Percentiles rank a stretch among this genome's conserved stretches.
Evolutionary conservation across 1,284 basidiomycete species (phyloP).

Genomic region (Trichosporon ovoides): DNA sequence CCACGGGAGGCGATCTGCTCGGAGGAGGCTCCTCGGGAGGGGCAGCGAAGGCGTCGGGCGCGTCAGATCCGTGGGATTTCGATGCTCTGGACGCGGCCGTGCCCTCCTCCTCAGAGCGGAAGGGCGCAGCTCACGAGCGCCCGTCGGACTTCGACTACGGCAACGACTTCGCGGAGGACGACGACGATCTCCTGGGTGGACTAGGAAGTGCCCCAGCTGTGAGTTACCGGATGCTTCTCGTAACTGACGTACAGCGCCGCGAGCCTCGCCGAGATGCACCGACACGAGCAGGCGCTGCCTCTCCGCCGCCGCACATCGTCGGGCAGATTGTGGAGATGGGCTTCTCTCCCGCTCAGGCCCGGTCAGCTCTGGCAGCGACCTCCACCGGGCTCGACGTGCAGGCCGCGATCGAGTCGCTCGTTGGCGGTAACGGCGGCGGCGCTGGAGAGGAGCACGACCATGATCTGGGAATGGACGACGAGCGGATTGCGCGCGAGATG

Average conservation of each 20-base stretch:
- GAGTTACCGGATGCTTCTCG: not conserved
- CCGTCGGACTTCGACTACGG: constrained; percentile 1
- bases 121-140: constrained; percentile 1
- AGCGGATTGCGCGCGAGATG: constrained; percentile 37
- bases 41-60: not conserved
- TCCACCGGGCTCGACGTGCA: constrained; percentile 66
- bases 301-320: constrained; percentile 81
- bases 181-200: constrained; percentile 64
- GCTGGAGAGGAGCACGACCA: constrained; percentile 13
- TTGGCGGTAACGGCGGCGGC: constrained; percentile 53
- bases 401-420: constrained; percentile 68
- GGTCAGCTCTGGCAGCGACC: constrained; percentile 66
- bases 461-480: constrained; percentile 40
- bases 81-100: constrained; percentile 31
- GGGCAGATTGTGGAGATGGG: constrained; percentile 93
- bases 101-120: not conserved
- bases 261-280: not conserved
- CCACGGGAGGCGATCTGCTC: not conserved
- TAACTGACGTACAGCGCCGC: constrained; percentile 3
- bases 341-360: constrained; percentile 69
- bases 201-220: constrained; percentile 23
- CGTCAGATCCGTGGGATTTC: constrained; percentile 33
- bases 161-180: constrained; percentile 59
- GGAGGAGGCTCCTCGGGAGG: not conserved
- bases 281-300: constrained; percentile 48